Evolutionary conservation across 2,329 filamentous ascomycete species (phyloP), one percentile per base, ranked within the genome.

Genomic region (Gnomoniopsis sp.): DNA sequence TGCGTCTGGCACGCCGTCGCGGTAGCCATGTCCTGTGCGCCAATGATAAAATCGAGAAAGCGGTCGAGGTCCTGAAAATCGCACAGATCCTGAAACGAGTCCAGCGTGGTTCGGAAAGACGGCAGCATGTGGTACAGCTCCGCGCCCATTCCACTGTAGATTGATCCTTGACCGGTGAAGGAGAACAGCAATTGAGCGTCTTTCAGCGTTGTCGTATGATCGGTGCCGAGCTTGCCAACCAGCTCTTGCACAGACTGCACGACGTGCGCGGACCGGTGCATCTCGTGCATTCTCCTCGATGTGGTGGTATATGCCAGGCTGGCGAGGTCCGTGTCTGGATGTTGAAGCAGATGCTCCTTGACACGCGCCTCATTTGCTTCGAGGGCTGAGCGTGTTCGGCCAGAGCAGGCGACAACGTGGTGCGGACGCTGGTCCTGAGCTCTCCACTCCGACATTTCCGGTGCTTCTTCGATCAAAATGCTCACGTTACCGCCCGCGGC

Each of bases 121-220:
- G 12, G 56, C 41, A 21, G 48, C 48, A 14, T 36, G 22, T 48
- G 46, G 12, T 61, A 62, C 10, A 68, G 41, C 23, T 60, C n/a
- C 23, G 22, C 21, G 6, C 57, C 63, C 59, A 66, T 65, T 7
- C 60, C 60, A 1, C 34, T 26, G 49, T 60, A 65, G 21, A 59
- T 53, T 6, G 64, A 59, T 1, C 65, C 65, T 34, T 70, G 67
- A 8, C 69, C 65, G 2, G 64, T 65, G 36, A 68, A 64, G 1
- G 64, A 41, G 33, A 71, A 65, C n/a, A 64, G 57, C 11, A 51
- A 21, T 3, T 12, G 48, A 19, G 38, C 38, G 17, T 14, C 22
- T 15, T 49, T 44, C 34, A 43, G 38, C 38, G 38, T 14, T 43
- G 38, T 14, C n/a, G 12, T 17, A 10, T 14, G 11, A 17, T 14